These are phyloP conservation scores for Carex pumila DNA, from an alignment of 176 grass and related monocot genomes.

Conservation along the genomic window DNA sequence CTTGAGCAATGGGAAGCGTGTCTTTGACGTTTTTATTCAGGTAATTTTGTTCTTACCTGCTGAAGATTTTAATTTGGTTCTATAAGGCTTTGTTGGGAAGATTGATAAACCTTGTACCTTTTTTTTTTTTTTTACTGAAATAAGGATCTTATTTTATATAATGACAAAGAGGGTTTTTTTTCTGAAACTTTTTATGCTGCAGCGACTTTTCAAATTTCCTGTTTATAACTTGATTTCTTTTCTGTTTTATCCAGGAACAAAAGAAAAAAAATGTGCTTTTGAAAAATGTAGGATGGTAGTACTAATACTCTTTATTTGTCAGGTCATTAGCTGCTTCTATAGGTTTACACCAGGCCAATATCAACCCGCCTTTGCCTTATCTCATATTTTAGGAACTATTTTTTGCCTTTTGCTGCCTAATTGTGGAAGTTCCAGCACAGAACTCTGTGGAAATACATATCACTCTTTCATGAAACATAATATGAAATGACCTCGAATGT, in stretches of 20 bases:
- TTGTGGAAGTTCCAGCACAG: neutral
- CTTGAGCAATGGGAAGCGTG: conserved; percentile 49
- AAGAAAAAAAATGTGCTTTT: neutral
- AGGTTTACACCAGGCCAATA: neutral
- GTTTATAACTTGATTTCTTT: neutral
- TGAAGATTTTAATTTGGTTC: neutral
- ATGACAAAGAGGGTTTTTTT: neutral
- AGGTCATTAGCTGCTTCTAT: neutral
- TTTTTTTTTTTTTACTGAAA: neutral
- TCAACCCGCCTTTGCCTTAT: neutral
- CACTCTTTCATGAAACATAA: neutral
- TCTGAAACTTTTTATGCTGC: neutral
- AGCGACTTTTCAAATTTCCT: neutral
- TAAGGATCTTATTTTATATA: neutral
- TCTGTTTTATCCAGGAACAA: neutral
- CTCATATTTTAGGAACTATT: neutral
- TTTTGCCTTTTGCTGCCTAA: neutral
- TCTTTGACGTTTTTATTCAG: conserved; percentile 92
- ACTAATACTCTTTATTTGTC: neutral
- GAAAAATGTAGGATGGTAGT: neutral
- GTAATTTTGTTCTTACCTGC: conserved; percentile 21
- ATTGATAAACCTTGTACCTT: neutral
- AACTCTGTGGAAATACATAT: neutral
- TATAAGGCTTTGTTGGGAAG: neutral
- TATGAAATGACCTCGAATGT: neutral